These are phyloP conservation scores for Tolypocladium album DNA, from an alignment of 2,329 filamentous ascomycete species.

Conservation along the genomic window DNA sequence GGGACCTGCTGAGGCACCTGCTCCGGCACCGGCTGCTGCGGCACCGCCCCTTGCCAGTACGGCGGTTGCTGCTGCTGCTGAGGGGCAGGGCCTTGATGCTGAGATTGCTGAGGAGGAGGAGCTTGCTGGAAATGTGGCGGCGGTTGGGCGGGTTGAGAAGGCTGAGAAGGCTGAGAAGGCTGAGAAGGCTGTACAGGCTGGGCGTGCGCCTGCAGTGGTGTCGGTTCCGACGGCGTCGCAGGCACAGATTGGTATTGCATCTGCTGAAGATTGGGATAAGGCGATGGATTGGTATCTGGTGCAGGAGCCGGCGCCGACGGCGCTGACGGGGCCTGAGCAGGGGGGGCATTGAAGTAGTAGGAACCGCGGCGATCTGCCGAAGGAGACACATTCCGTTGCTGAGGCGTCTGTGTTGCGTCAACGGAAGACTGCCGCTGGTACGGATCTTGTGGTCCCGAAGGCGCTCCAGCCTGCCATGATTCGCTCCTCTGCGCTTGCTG, in stretches of 20 bases:
- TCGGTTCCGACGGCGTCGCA: conserved; percentile 19
- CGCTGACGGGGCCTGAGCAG: conserved; percentile 19
- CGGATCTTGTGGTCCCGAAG: conserved; percentile 23
- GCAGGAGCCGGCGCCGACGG: conserved; percentile 26
- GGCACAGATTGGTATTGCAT: conserved; percentile 34
- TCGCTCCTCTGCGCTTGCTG: conserved; percentile 36
- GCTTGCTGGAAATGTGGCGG: background rate
- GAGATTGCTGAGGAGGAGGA: conserved; percentile 14
- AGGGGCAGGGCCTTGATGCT: conserved; percentile 15
- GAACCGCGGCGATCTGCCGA: conserved; percentile 40
- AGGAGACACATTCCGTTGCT: conserved; percentile 15
- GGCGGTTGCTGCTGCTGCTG: conserved; percentile 17
- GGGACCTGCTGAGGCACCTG: conserved; percentile 9
- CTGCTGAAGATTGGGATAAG: conserved; percentile 42
- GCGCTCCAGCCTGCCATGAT: conserved; percentile 36
- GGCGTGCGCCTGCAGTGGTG: conserved; percentile 16
- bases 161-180: conserved; percentile 14
- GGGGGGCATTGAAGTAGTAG: conserved; percentile 44
- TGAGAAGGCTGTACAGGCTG: conserved; percentile 15
- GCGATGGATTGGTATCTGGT: conserved; percentile 33
- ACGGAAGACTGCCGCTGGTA: conserved; percentile 15
- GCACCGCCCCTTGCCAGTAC: conserved; percentile 24
- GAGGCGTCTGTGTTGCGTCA: conserved; percentile 17
- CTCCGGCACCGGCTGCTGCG: conserved; percentile 16
- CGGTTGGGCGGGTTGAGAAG: conserved; percentile 18